A percentile compares a stretch with the other conserved stretches of the same genome.
Conservation (phyloP, 2,329 filamentous ascomycete species). For the Colletotrichum chlorophyti region DNA sequence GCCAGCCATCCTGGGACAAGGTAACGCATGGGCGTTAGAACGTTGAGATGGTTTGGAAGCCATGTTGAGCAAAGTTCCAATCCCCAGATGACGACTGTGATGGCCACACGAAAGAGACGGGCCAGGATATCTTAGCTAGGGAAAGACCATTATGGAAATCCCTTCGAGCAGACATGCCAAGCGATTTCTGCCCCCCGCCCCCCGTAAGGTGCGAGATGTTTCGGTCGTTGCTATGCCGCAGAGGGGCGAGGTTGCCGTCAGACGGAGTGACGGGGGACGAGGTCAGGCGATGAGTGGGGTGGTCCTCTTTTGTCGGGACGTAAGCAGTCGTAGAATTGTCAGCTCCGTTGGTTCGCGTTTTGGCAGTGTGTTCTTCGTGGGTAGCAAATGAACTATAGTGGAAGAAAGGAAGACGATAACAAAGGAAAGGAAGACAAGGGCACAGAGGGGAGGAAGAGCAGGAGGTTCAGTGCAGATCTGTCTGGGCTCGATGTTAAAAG, state of each 20-base stretch:
- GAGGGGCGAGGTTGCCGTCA: background rate
- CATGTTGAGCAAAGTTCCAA: slow-evolving; percentile 21
- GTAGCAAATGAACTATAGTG: too few species aligned
- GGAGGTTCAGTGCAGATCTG: too few species aligned
- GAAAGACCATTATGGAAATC: slow-evolving; percentile 1
- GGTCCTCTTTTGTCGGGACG: slow-evolving; percentile 8
- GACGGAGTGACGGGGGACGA: background rate
- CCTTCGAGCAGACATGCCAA: slow-evolving; percentile 13
- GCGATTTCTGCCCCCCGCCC: slow-evolving; percentile 19
- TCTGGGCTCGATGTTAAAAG: too few species aligned
- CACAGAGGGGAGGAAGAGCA: too few species aligned
- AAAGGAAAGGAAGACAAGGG: too few species aligned
- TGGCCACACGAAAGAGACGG: slow-evolving; percentile 11
- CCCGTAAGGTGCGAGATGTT: slow-evolving; percentile 3
- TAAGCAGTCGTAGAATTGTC: slow-evolving; percentile 4
- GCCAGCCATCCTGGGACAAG: slow-evolving; percentile 5
- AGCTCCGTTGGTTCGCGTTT: too few species aligned
- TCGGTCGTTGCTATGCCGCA: slow-evolving; percentile 15
- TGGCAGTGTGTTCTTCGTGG: too few species aligned
- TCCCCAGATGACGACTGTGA: too few species aligned
- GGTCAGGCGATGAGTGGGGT: slow-evolving; percentile 6
- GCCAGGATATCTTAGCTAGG: slow-evolving; percentile 2
- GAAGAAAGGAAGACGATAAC: too few species aligned
- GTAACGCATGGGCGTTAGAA: background rate
- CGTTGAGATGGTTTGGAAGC: slow-evolving; percentile 14